phyloP scores from a whole-genome alignment of 352 stramenopile genomes.

The Phytophthora pinifolia region DNA sequence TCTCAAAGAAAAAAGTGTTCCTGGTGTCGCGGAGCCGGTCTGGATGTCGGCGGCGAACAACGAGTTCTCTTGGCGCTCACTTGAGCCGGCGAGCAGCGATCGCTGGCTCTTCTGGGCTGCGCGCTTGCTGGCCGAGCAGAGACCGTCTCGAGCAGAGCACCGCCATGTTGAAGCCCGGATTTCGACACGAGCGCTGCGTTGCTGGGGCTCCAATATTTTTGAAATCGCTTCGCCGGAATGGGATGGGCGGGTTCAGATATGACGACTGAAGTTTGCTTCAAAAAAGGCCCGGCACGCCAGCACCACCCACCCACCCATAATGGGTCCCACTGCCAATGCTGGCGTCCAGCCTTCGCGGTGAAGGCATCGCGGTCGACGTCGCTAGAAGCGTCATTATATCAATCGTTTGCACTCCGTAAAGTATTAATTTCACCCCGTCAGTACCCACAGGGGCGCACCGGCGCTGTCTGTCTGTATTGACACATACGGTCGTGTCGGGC shows the following conservation, averaged over 20 bases:
- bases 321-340: neutral
- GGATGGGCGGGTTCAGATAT: slow-evolving; percentile 20
- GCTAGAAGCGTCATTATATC: too few species aligned
- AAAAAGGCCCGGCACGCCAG: slow-evolving; percentile 8
- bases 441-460: too few species aligned
- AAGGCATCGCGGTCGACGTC: slow-evolving; percentile 4
- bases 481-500: too few species aligned
- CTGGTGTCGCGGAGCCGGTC: neutral
- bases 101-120: slow-evolving; percentile 20
- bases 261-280: slow-evolving; percentile 6
- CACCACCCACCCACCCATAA: too few species aligned
- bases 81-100: slow-evolving; percentile 14
- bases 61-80: slow-evolving; percentile 19
- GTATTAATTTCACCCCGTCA: too few species aligned
- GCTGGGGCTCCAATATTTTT: neutral
- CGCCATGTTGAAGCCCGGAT: neutral
- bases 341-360: slow-evolving; percentile 1
- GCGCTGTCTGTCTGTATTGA: too few species aligned
- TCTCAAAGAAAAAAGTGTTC: slow-evolving; percentile 14
- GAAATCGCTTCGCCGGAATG: neutral
- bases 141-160: slow-evolving; percentile 4
- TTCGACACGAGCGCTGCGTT: too few species aligned
- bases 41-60: neutral
- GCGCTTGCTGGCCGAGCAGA: slow-evolving; percentile 23
- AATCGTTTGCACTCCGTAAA: too few species aligned